These are phyloP conservation scores for Rachicladosporium sp. DNA, from an alignment of 2,329 filamentous ascomycete species.

Conservation along the genomic window DNA sequence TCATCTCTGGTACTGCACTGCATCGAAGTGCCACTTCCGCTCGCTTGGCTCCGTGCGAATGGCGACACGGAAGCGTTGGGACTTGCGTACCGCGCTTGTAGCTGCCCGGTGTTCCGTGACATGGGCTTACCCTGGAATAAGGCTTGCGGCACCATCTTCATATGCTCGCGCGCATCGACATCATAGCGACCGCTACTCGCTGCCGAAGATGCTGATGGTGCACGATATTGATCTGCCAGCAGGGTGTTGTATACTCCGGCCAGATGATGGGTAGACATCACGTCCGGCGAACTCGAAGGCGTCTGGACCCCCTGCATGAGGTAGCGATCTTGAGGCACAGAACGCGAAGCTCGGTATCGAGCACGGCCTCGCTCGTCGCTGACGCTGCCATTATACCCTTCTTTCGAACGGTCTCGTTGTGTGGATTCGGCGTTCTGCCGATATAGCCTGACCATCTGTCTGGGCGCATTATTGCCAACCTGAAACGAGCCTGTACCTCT, in stretches of 20 bases:
- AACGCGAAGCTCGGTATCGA: constrained; percentile 1
- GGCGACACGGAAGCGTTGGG: neutral
- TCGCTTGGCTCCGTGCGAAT: neutral
- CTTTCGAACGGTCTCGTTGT: neutral
- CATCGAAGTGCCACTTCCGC: constrained; percentile 1
- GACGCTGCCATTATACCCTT: neutral
- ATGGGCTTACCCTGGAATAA: constrained; percentile 14
- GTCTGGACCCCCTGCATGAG: neutral
- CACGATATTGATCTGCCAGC: constrained; percentile 12
- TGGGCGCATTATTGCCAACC: constrained; percentile 6
- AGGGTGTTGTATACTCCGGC: constrained; percentile 16
- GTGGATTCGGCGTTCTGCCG: neutral
- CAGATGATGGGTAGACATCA: constrained; percentile 5
- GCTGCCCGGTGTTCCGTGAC: neutral
- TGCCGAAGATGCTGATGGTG: constrained; percentile 7
- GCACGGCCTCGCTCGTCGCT: constrained; percentile 2
- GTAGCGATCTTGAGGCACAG: no score
- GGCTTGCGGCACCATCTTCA: constrained; percentile 23
- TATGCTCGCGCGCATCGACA: constrained; percentile 14
- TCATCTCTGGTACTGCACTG: neutral
- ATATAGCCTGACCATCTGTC: constrained; percentile 3
- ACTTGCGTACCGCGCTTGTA: constrained; percentile 1
- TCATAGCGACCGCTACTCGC: constrained; percentile 9
- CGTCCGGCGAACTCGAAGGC: no score
- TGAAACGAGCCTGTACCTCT: constrained; percentile 3